Base-by-base conservation (phyloP, 164 flowering plant species). In the Magnolia officinalis region DNA sequence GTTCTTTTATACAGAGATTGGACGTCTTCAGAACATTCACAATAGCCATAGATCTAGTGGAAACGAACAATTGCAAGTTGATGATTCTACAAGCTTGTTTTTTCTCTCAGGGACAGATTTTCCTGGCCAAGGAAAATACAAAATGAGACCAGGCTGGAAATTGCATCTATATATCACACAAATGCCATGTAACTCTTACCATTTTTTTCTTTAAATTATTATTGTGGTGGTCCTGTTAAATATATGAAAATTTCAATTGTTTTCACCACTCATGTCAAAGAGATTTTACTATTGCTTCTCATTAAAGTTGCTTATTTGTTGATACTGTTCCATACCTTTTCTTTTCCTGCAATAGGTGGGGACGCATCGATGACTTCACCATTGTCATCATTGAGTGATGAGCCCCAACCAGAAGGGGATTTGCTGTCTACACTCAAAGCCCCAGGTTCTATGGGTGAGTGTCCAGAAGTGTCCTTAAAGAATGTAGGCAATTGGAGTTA, bases 121-220 rank as follows among this genome's bases (percentile, higher is more conserved):
- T 67, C 21, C 45, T 61, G 83, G 82, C 31, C 73, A 77, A 69
- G 77, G 74, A 63, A 90, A 88, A 79, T 90, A 81, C 78, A 85
- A 18, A 73, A 29, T 96, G 79, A 88, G 78, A 83, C 80, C 71
- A 5, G 97, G 96, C 18, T 94, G 90, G 92, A 76, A 85, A 50
- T 84, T 96, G 26, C 99, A 96, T 85, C 70, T 96, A 31, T 96
- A 96, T 81, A 85, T 94, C 74, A 89, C 98, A 8, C 98, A 96
- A 83, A 77, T 91, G 79, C 99, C 99, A 77, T 96, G 99, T 96
- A 85, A 81, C 89, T 85, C 11, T 67, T 70, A 72, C n/a, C 68
- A 37, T n/a, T 24, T 24, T 24, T 51, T 6, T 13, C 45, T 45
- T 61, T 52, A 71, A 7, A 26, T 19, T 59, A 19, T 50, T 71